Conservation (phyloP, 179 eudicot genomes). For the Beta lomatogona region DNA sequence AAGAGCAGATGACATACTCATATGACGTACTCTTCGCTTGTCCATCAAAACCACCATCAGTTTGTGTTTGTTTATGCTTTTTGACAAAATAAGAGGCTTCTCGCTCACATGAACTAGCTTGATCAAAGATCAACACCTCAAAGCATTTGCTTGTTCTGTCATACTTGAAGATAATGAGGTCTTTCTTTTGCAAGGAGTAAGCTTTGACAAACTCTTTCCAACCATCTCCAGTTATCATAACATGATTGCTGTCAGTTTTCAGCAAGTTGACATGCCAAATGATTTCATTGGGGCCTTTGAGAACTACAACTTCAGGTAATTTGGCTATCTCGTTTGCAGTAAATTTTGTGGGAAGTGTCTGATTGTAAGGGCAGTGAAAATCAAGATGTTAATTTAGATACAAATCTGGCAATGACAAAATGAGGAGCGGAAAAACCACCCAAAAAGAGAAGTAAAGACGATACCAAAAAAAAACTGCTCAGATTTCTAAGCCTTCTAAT, state of each 20-base stretch:
- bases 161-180: conserved; percentile 41
- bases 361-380: not conserved
- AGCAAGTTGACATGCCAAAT: conserved; percentile 36
- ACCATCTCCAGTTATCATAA: conserved; percentile 29
- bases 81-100: conserved; percentile 44
- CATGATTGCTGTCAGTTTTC: conserved; percentile 17
- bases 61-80: conserved; percentile 21
- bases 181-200: conserved; percentile 35
- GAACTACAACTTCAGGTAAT: conserved; percentile 23
- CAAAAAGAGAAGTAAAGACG: no score
- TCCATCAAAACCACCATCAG: conserved; percentile 2
- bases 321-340: conserved; percentile 27
- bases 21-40: not conserved
- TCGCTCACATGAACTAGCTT: conserved; percentile 40
- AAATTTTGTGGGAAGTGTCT: conserved; percentile 47
- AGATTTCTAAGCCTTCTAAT: no score
- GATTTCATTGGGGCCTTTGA: conserved; percentile 44
- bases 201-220: conserved; percentile 45
- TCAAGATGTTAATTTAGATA: not conserved
- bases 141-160: conserved; percentile 28
- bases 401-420: no score
- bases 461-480: no score
- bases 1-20: not conserved
- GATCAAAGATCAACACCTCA: conserved; percentile 42
- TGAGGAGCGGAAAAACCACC: not conserved